Conservation (phyloP, 2,329 filamentous ascomycete genomes). For the Aspergillus jensenii region DNA sequence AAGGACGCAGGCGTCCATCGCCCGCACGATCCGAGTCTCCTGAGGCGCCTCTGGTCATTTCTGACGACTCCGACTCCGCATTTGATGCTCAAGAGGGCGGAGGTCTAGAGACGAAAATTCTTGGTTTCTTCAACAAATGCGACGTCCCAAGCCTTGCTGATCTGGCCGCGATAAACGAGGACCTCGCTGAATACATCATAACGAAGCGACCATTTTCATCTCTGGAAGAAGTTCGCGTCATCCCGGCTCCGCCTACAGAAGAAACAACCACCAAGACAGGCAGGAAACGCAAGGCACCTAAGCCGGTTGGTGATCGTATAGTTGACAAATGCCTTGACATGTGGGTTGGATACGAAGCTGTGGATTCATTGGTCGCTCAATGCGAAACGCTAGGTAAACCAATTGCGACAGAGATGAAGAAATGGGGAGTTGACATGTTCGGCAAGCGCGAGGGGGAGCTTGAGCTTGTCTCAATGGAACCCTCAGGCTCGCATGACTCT, state of each 20-base stretch:
- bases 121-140: conserved; percentile 82
- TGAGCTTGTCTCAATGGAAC: conserved; percentile 56
- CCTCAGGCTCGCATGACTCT: conserved; percentile 57
- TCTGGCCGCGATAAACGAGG: conserved; percentile 72
- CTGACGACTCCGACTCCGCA: conserved; percentile 47
- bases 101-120: conserved; percentile 55
- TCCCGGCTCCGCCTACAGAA: conserved; percentile 52
- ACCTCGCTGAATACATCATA: conserved; percentile 68
- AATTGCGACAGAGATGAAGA: conserved; percentile 63
- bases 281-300: conserved; percentile 52
- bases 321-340: conserved; percentile 70
- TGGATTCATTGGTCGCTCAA: conserved; percentile 75
- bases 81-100: conserved; percentile 42
- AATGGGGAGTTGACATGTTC: conserved; percentile 68
- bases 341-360: conserved; percentile 75
- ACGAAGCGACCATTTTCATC: conserved; percentile 71
- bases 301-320: conserved; percentile 64
- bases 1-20: conserved; percentile 45
- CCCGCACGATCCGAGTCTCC: conserved; percentile 35
- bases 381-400: conserved; percentile 73
- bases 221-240: conserved; percentile 64
- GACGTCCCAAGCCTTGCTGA: conserved; percentile 74
- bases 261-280: conserved; percentile 48
- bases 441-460: conserved; percentile 62
- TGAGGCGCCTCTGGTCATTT: conserved; percentile 41